Conservation (phyloP, 2,329 filamentous ascomycete species). For the Aschersonia sp. region DNA sequence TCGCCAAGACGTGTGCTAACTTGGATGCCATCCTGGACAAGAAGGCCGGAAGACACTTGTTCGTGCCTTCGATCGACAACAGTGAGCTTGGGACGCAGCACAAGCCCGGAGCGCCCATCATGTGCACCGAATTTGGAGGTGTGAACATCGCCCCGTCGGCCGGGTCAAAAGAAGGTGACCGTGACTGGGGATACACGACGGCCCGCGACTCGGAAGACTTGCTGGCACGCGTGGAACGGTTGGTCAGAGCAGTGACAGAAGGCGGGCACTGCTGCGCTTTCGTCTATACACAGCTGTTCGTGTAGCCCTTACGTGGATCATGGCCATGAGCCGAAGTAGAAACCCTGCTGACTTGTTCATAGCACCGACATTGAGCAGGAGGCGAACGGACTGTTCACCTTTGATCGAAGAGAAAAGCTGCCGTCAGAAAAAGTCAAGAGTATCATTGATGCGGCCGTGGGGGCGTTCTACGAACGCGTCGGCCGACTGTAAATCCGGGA, state of each 20-base stretch:
- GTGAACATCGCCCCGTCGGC: constrained; percentile 46
- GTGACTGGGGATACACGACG: constrained; percentile 56
- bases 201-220: constrained; percentile 45
- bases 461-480: constrained; percentile 26
- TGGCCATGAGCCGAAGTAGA: too few relatives aligned
- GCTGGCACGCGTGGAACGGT: constrained; percentile 39
- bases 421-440: constrained; percentile 39
- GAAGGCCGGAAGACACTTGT: constrained; percentile 39
- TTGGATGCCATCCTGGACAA: constrained; percentile 37
- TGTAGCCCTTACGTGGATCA: constrained; percentile 4
- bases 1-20: constrained; percentile 37
- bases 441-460: constrained; percentile 38
- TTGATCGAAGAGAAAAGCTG: constrained; percentile 45
- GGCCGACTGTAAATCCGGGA: neutral
- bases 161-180: constrained; percentile 17
- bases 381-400: constrained; percentile 51
- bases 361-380: constrained; percentile 52
- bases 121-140: constrained; percentile 55
- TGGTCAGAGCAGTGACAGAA: constrained; percentile 42
- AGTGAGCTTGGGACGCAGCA: constrained; percentile 36
- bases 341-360: neutral
- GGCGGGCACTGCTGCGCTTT: constrained; percentile 45
- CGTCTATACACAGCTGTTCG: constrained; percentile 52
- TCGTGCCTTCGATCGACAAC: constrained; percentile 29
- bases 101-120: constrained; percentile 38